Evolutionary conservation across 164 flowering plant genomes (phyloP).

Genomic region (Macadamia tetraphylla): DNA sequence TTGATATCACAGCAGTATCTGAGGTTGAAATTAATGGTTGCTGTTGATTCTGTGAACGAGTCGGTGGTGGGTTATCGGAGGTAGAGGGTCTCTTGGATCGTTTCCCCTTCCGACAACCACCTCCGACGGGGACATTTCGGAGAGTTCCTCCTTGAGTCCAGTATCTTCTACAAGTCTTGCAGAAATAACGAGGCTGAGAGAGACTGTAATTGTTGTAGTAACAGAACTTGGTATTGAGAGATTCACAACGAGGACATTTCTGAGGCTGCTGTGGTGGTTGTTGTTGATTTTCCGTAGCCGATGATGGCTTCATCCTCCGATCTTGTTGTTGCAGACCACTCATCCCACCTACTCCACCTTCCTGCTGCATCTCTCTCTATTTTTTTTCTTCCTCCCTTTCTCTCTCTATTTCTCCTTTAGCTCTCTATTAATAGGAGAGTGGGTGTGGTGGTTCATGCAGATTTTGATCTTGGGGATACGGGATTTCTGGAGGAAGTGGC

Average conservation of each 20-base stretch:
- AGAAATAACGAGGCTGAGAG: conserved; percentile 27
- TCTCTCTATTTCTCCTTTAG: conserved; percentile 1
- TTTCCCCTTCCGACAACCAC: conserved; percentile 42
- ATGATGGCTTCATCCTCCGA: conserved; percentile 7
- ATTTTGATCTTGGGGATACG: not conserved
- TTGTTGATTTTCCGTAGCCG: conserved; percentile 14
- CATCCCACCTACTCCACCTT: conserved; percentile 8
- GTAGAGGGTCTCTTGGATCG: conserved; percentile 21
- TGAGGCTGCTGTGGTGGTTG: conserved; percentile 21
- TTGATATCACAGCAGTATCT: not conserved
- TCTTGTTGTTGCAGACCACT: conserved; percentile 14
- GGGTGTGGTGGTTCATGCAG: conserved; percentile 7
- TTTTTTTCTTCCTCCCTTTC: not conserved
- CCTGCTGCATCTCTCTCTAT: conserved; percentile 7
- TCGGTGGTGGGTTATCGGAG: not conserved
- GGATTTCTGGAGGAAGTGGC: not conserved
- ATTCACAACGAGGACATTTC: conserved; percentile 24
- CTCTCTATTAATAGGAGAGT: not conserved
- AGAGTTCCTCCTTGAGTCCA: conserved; percentile 31
- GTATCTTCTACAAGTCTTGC: conserved; percentile 24
- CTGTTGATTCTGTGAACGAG: not conserved
- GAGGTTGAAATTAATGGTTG: not conserved
- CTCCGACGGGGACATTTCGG: conserved; percentile 25
- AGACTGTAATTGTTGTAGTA: conserved; percentile 28
- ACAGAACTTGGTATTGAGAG: conserved; percentile 27